These are phyloP conservation scores for Cyclotella kingstonii DNA, from an alignment of 108 stramenopile genomes.

Conservation along the genomic window DNA sequence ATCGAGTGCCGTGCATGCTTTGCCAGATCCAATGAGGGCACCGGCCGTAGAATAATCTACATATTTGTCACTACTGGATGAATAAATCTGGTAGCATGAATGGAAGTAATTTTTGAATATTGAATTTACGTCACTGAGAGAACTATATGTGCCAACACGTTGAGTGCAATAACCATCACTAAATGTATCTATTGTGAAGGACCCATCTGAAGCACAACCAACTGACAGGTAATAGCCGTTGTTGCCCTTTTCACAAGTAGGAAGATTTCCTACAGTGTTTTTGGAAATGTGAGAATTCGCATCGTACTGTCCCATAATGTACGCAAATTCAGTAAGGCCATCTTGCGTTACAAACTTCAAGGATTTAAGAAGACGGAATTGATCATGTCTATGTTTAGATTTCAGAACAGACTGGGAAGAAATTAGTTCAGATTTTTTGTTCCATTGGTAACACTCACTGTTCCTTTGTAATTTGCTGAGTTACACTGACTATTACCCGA, in stretches of 20 bases:
- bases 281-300: slow-evolving; percentile 45
- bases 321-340: slow-evolving; percentile 71
- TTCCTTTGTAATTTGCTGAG: slow-evolving; percentile 57
- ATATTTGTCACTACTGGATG: slow-evolving; percentile 20
- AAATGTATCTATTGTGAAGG: slow-evolving; percentile 67
- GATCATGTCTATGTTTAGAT: neutral
- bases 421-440: neutral
- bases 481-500: slow-evolving; percentile 51
- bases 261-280: slow-evolving; percentile 45
- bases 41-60: slow-evolving; percentile 49
- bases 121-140: slow-evolving; percentile 54
- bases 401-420: neutral
- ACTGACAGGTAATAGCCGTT: slow-evolving; percentile 65
- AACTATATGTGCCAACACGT: slow-evolving; percentile 57
- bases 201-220: slow-evolving; percentile 60
- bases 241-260: slow-evolving; percentile 58
- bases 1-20: slow-evolving; percentile 60
- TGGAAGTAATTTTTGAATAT: slow-evolving; percentile 45
- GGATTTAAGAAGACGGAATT: neutral
- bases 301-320: slow-evolving; percentile 57
- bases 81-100: slow-evolving; percentile 40
- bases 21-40: slow-evolving; percentile 52
- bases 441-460: slow-evolving; percentile 51
- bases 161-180: slow-evolving; percentile 71
- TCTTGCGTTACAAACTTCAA: slow-evolving; percentile 67